These are phyloP conservation scores for Linderina pennispora DNA, from an alignment of 192 early-diverging fungal genomes.

Conservation along the genomic window DNA sequence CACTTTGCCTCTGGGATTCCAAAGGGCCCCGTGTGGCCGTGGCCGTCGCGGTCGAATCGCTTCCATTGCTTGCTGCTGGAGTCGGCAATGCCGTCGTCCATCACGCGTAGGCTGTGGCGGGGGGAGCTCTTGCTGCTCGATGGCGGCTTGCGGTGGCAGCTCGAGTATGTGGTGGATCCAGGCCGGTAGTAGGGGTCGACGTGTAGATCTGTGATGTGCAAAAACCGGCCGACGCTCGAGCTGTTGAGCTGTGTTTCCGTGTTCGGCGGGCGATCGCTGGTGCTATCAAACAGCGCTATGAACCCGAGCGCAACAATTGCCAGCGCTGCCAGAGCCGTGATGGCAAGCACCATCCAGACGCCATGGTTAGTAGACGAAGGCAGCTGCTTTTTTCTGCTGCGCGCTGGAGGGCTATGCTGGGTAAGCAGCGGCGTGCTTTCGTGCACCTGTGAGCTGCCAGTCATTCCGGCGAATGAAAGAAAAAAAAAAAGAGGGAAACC, in stretches of 20 bases:
- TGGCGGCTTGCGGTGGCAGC: slow-evolving; percentile 46
- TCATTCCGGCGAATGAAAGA: no score
- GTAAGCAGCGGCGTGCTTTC: no score
- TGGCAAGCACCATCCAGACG: background rate
- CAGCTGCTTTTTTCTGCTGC: no score
- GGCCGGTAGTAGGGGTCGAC: slow-evolving; percentile 52
- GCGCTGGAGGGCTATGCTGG: no score
- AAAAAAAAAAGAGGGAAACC: no score
- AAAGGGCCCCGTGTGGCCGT: slow-evolving; percentile 40
- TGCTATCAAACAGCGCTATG: background rate
- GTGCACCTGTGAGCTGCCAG: no score
- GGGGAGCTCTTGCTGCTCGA: no score
- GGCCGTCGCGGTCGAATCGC: slow-evolving; percentile 10
- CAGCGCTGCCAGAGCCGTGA: background rate
- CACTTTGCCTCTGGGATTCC: slow-evolving; percentile 54
- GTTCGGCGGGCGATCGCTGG: background rate
- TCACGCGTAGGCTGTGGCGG: no score
- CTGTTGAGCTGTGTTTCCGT: slow-evolving; percentile 5
- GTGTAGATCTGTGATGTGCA: slow-evolving; percentile 73
- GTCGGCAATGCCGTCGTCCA: background rate
- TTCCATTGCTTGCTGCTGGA: slow-evolving; percentile 4
- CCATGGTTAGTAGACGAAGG: background rate
- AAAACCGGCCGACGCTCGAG: slow-evolving; percentile 49
- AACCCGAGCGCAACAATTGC: background rate
- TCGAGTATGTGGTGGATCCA: slow-evolving; percentile 49